Evolutionary conservation across 2,329 filamentous ascomycete genomes (phyloP).

Genomic region (Phoma sp.): DNA sequence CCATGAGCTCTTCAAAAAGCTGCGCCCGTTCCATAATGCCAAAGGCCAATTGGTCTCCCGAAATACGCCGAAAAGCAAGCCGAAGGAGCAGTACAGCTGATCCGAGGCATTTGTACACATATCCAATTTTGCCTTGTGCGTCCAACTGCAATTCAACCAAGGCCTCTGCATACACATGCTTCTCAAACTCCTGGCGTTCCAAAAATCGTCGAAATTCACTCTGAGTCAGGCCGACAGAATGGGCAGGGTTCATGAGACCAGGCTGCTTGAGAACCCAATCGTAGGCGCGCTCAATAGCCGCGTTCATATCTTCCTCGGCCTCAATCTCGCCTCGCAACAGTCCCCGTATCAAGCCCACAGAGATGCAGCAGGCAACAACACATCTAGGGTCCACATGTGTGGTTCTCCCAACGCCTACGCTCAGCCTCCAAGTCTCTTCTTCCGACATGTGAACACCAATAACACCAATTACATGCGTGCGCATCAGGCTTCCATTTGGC

Average conservation of each 20-base stretch:
- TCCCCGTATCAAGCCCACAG: slow-evolving; percentile 56
- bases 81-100: slow-evolving; percentile 57
- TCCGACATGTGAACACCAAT: slow-evolving; percentile 54
- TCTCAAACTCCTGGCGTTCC: slow-evolving; percentile 53
- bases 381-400: slow-evolving; percentile 63
- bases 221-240: slow-evolving; percentile 35
- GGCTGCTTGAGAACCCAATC: slow-evolving; percentile 49
- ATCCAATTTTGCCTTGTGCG: slow-evolving; percentile 57
- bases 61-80: slow-evolving; percentile 50
- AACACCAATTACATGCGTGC: slow-evolving; percentile 60
- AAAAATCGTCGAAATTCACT: slow-evolving; percentile 36
- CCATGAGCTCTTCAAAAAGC: slow-evolving; percentile 58
- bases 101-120: slow-evolving; percentile 63
- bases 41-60: background rate
- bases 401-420: slow-evolving; percentile 53
- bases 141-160: slow-evolving; percentile 57
- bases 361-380: slow-evolving; percentile 58
- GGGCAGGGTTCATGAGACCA: slow-evolving; percentile 32
- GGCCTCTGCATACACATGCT: slow-evolving; percentile 49
- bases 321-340: slow-evolving; percentile 56
- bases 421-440: slow-evolving; percentile 55
- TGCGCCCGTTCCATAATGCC: slow-evolving; percentile 1
- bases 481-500: slow-evolving; percentile 63
- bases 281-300: slow-evolving; percentile 51
- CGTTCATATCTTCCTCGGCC: slow-evolving; percentile 52